These are phyloP conservation scores for Coprinopsis sp. DNA, from an alignment of 768 basidiomycete genomes.

Conservation along the genomic window DNA sequence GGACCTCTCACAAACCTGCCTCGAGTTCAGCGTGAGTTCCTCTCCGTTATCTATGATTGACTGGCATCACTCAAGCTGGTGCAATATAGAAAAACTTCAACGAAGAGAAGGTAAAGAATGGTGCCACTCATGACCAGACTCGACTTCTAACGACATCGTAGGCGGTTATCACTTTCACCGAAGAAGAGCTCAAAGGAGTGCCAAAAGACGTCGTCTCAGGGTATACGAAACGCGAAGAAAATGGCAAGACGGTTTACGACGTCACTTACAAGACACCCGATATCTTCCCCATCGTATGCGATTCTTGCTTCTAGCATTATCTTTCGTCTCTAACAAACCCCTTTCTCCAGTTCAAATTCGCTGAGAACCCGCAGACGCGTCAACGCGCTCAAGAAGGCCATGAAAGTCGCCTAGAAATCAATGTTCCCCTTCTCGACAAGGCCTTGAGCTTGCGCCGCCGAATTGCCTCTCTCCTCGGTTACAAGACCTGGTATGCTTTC, in stretches of 20 bases:
- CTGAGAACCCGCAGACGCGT: conserved; percentile 65
- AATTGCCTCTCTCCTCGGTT: conserved; percentile 64
- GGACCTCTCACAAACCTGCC: conserved; percentile 65
- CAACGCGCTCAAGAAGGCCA: conserved; percentile 59
- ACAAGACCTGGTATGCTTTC: conserved; percentile 55
- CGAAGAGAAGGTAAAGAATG: conserved; percentile 64
- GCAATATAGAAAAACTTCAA: conserved; percentile 79
- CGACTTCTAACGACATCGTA: conserved; percentile 19
- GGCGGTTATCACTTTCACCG: conserved; percentile 61
- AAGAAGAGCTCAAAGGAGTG: conserved; percentile 74
- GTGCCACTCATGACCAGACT: background rate
- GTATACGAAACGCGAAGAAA: conserved; percentile 62
- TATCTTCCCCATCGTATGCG: conserved; percentile 67
- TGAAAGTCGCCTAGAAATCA: conserved; percentile 64
- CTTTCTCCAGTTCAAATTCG: conserved; percentile 66
- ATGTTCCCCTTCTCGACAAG: conserved; percentile 65
- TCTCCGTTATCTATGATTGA: background rate
- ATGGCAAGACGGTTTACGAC: conserved; percentile 55
- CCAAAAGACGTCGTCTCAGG: conserved; percentile 77
- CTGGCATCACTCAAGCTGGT: background rate
- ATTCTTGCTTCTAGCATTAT: background rate
- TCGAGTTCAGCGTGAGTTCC: conserved; percentile 72
- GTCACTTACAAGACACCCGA: conserved; percentile 82
- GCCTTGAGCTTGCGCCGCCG: conserved; percentile 66
- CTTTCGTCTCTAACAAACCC: background rate